Conservation (phyloP, 257 asterid species). For the Gentiana macrophylla region DNA sequence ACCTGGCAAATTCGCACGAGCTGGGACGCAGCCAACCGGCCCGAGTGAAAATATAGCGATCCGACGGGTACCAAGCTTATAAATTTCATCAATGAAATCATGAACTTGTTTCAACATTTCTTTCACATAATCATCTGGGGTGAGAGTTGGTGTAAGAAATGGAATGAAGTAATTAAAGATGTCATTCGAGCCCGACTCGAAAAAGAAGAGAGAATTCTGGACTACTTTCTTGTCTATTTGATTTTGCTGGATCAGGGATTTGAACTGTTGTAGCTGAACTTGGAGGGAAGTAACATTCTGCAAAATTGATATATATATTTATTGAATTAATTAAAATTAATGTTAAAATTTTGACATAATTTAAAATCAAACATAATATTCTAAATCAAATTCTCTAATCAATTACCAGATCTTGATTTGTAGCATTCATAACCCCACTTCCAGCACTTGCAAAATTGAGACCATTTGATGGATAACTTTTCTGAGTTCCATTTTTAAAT, state of each 20-base stretch:
- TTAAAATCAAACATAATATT: no score
- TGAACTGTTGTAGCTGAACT: slow-evolving; percentile 49
- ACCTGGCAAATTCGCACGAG: slow-evolving; percentile 41
- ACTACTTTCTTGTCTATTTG: slow-evolving; percentile 20
- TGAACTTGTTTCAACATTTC: slow-evolving; percentile 34
- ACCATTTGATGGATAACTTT: slow-evolving; percentile 49
- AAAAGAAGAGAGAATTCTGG: slow-evolving; percentile 32
- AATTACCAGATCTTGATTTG: slow-evolving; percentile 50
- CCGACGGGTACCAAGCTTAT: slow-evolving; percentile 42
- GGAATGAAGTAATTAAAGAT: slow-evolving; percentile 53
- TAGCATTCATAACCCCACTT: slow-evolving; percentile 52
- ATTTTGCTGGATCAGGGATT: slow-evolving; percentile 29
- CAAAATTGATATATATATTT: background rate
- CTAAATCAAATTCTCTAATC: no score
- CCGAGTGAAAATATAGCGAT: slow-evolving; percentile 49
- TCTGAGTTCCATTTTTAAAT: slow-evolving; percentile 26
- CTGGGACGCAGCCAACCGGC: slow-evolving; percentile 79
- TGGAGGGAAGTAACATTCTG: slow-evolving; percentile 57
- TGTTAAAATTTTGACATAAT: background rate
- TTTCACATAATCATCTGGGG: slow-evolving; percentile 43
- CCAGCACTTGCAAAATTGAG: slow-evolving; percentile 88
- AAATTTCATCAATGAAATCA: slow-evolving; percentile 21
- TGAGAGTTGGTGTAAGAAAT: slow-evolving; percentile 21
- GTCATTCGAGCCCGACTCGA: slow-evolving; percentile 72
- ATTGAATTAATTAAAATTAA: no score